A percentile compares a stretch with the other conserved stretches of the same genome.
Conservation (phyloP, 768 basidiomycete species). For the Calocybe gangraenosa region DNA sequence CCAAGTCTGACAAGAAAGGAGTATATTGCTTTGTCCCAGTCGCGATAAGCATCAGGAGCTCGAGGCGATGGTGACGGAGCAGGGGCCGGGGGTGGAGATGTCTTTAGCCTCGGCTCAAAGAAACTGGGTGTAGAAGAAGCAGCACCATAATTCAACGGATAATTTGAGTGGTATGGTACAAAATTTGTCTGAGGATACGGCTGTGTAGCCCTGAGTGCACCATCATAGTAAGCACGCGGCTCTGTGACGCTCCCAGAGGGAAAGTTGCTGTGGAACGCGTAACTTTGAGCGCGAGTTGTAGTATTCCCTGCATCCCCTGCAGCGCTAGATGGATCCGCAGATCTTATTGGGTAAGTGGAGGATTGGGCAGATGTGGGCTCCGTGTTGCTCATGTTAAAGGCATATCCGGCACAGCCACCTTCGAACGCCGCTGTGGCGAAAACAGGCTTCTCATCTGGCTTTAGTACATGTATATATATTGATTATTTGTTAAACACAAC, state of each 20-base stretch:
- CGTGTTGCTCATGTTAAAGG: too few relatives aligned
- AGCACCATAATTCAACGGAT: not conserved
- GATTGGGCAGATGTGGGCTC: too few relatives aligned
- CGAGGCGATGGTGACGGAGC: constrained; percentile 35
- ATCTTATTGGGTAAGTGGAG: not conserved
- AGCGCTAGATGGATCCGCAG: not conserved
- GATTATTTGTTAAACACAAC: too few relatives aligned
- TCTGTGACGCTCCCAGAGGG: constrained; percentile 8
- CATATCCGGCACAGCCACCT: too few relatives aligned
- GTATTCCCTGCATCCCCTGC: not conserved
- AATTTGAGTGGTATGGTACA: constrained; percentile 4
- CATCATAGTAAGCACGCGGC: constrained; percentile 4
- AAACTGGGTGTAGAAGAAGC: not conserved
- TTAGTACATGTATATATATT: too few relatives aligned
- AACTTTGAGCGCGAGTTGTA: not conserved
- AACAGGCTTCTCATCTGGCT: too few relatives aligned
- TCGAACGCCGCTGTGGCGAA: too few relatives aligned
- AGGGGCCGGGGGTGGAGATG: constrained; percentile 9
- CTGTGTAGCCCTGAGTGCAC: constrained; percentile 3
- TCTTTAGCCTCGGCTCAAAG: constrained; percentile 4
- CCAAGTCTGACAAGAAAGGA: constrained; percentile 53
- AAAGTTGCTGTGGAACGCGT: constrained; percentile 12
- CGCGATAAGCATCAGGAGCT: constrained; percentile 33
- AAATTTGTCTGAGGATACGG: constrained; percentile 3
- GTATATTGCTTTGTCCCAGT: constrained; percentile 51